phyloP scores from a whole-genome alignment of 1,139 yeast species.

The Saccharomycopsis hybrid region DNA sequence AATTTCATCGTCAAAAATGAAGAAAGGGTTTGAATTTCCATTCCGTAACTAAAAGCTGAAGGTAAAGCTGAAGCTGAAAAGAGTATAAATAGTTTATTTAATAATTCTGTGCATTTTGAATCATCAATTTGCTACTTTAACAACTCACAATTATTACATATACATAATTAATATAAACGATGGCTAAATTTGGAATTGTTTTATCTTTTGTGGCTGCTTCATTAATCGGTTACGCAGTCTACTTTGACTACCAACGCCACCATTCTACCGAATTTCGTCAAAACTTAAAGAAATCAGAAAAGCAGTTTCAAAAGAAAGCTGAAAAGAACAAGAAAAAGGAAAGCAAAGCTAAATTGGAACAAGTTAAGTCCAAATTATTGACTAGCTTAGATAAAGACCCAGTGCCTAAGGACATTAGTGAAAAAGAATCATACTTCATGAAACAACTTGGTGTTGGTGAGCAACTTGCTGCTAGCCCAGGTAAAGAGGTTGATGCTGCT shows the following conservation, averaged over 20 bases:
- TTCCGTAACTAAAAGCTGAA: too few relatives aligned
- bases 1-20: too few relatives aligned
- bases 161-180: too few relatives aligned
- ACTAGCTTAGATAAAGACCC: constrained; percentile 66
- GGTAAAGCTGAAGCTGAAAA: too few relatives aligned
- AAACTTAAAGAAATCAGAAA: constrained; percentile 55
- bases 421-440: constrained; percentile 74
- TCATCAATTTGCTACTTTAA: too few relatives aligned
- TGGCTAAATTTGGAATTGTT: constrained; percentile 29
- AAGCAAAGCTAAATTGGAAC: constrained; percentile 53
- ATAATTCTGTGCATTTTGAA: too few relatives aligned
- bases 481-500: constrained; percentile 71
- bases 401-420: constrained; percentile 63
- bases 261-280: constrained; percentile 75
- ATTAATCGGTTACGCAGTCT: constrained; percentile 68
- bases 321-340: constrained; percentile 52
- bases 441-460: constrained; percentile 83
- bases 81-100: too few relatives aligned
- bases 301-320: constrained; percentile 51
- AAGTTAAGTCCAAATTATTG: constrained; percentile 54
- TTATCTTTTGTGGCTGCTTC: constrained; percentile 45
- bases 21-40: too few relatives aligned
- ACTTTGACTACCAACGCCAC: constrained; percentile 91
- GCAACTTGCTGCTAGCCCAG: constrained; percentile 51
- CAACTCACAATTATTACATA: too few relatives aligned